Evolutionary conservation across 768 basidiomycete genomes (phyloP).

Genomic region (Tricholoma saponaceum): DNA sequence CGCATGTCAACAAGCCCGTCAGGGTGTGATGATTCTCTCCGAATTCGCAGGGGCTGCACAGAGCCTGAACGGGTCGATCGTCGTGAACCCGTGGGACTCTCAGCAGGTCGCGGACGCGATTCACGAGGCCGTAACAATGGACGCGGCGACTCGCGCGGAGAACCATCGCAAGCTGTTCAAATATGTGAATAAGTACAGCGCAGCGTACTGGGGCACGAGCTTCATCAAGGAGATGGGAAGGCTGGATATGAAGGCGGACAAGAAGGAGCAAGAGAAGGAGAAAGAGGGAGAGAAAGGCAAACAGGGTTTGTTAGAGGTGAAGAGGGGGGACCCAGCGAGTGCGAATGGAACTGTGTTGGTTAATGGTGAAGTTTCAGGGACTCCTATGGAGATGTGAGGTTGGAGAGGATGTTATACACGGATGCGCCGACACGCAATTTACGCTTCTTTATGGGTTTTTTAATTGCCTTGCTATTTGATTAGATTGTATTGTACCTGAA

Average conservation of each 20-base stretch:
- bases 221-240: conserved; percentile 83
- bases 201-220: conserved; percentile 88
- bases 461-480: neutral
- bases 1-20: conserved; percentile 87
- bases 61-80: conserved; percentile 90
- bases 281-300: conserved; percentile 19
- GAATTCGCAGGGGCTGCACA: conserved; percentile 99
- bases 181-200: conserved; percentile 93
- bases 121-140: conserved; percentile 91
- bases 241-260: conserved; percentile 41
- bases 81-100: conserved; percentile 99
- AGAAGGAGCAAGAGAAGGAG: conserved; percentile 28
- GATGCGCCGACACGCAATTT: neutral
- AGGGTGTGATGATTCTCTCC: conserved; percentile 96
- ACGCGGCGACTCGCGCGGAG: conserved; percentile 73
- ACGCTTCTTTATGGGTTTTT: neutral
- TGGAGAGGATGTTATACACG: neutral
- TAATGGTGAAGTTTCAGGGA: neutral
- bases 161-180: conserved; percentile 96
- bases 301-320: conserved; percentile 28
- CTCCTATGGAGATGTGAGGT: neutral
- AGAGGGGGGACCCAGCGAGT: conserved; percentile 14
- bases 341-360: conserved; percentile 23
- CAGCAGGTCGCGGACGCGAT: conserved; percentile 98
- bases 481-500: neutral